Percentiles rank a stretch among this genome's conserved stretches.
Evolutionary conservation across 345 rosid genomes (phyloP).

Genomic region (Raphanus sativus): DNA sequence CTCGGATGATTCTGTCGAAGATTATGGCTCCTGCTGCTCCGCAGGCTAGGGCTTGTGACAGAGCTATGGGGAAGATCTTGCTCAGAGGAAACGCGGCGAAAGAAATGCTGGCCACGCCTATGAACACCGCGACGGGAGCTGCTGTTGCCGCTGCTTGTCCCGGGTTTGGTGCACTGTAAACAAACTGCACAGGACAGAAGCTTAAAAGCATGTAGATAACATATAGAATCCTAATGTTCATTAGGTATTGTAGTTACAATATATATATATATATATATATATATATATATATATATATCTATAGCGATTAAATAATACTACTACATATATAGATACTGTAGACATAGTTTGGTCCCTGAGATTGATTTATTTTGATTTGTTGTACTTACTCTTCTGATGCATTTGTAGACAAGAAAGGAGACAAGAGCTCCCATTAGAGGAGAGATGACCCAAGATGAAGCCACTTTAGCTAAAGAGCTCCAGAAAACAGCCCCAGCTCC

Average conservation of each 20-base stretch:
- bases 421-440: constrained; percentile 80
- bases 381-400: constrained; percentile 84
- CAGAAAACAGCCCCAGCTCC: constrained; percentile 96
- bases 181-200: constrained; percentile 54
- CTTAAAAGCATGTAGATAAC: background rate
- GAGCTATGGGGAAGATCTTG: constrained; percentile 54
- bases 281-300: background rate
- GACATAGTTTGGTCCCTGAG: background rate
- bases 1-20: constrained; percentile 60
- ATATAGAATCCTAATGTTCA: background rate
- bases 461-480: constrained; percentile 87
- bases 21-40: constrained; percentile 84
- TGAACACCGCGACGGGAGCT: constrained; percentile 76
- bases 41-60: constrained; percentile 71
- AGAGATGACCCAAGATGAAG: constrained; percentile 94
- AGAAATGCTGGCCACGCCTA: constrained; percentile 80
- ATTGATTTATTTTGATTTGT: background rate
- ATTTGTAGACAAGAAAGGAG: constrained; percentile 90
- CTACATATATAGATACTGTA: background rate
- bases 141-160: constrained; percentile 92
- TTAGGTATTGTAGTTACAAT: background rate
- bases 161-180: constrained; percentile 93
- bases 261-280: background rate
- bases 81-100: constrained; percentile 89
- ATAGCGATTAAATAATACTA: background rate